These are phyloP conservation scores for Vicia sativa DNA, from an alignment of 306 rosid species.

Conservation along the genomic window DNA sequence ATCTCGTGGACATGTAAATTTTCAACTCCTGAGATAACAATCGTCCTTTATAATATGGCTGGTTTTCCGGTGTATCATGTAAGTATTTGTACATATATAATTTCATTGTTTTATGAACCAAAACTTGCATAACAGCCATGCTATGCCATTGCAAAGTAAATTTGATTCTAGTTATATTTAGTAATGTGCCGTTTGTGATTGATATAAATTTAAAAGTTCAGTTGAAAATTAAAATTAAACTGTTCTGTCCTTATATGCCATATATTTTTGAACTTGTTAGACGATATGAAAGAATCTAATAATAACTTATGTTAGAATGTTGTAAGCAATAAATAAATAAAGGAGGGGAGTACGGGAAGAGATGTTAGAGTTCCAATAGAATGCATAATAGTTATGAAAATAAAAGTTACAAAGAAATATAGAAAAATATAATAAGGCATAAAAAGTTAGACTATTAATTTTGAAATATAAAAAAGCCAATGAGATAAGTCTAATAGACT, in stretches of 20 bases:
- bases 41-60: slow-evolving; percentile 59
- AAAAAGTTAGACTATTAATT: background rate
- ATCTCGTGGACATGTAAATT: slow-evolving; percentile 83
- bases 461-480: background rate
- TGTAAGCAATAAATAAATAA: no score
- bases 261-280: background rate
- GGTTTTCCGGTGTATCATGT: slow-evolving; percentile 75
- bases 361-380: background rate
- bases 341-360: background rate
- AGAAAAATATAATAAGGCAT: background rate
- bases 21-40: slow-evolving; percentile 76
- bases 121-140: slow-evolving; percentile 4
- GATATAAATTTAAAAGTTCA: background rate
- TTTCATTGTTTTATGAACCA: slow-evolving; percentile 33
- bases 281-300: slow-evolving; percentile 1
- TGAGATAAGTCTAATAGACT: background rate
- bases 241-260: background rate
- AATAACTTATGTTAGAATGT: background rate
- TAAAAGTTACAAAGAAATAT: background rate
- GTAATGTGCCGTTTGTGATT: background rate
- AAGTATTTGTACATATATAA: slow-evolving; percentile 43
- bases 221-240: background rate
- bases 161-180: background rate
- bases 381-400: background rate
- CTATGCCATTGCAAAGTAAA: background rate